Base-by-base conservation (phyloP, 805 yeast genomes). In the Hanseniaspora clermontiae region DNA sequence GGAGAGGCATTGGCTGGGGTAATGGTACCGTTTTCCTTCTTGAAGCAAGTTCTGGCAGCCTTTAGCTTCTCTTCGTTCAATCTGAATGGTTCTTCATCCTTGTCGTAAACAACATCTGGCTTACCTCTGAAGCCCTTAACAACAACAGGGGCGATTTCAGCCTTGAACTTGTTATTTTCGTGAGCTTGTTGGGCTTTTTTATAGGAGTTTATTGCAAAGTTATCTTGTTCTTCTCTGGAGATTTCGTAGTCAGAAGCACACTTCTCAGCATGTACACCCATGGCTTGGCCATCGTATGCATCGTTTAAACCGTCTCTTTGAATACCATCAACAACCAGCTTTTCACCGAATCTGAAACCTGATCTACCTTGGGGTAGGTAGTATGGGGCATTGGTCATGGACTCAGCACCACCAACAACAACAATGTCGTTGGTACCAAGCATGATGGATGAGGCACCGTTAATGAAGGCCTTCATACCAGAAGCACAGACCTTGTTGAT, bases 191-290 rank as follows among this genome's bases (percentile, higher is more conserved):
- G 87, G 19, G 97, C 96, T 70, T 87, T 88, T 67, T 79, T 80
- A 74, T 93, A 93, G 5, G 97, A 89, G 32, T 72, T 67, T 24
- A 96, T 95, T 37, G 97, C 95, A 72, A 89, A 93, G 59, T 73
- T 83, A 69, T 91, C 98, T 71, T 90, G 97, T 60, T 75, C 80
- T 36, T 67, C 90, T 70, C 97, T 84, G 39, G 93, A 66, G 62
- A 91, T 68, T 19, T 69, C 69, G 73, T 87, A 82, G 67, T 89
- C 95, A 55, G 74, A 74, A 46, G 97, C 97, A 74, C 96, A 89
- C 70, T 89, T 89, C 74, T 93, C 99, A 62, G 96, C 98, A 62
- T 93, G 89, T 58, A 86, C 86, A 69, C 98, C 98, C 99, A 93
- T 93, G 61, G 95, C 86, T 62, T 76, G 71, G 61, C 83, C 81